phyloP scores from a whole-genome alignment of 2,329 filamentous ascomycete genomes.

The Lachnellula subtilissima region DNA sequence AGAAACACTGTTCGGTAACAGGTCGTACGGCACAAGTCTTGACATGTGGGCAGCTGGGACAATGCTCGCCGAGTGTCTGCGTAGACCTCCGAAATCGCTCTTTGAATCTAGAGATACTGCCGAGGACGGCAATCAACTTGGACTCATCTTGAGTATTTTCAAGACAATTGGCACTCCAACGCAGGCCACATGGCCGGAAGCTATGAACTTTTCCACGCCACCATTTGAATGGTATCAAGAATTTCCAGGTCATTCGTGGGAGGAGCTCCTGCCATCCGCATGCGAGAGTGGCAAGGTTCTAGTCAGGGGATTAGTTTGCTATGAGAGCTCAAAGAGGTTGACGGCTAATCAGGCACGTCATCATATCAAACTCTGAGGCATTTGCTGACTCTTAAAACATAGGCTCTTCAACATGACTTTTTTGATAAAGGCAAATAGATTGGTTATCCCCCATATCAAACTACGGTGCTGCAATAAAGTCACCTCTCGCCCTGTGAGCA shows the following conservation, averaged over 20 bases:
- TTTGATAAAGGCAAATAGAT: neutral
- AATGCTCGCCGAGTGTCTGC: slow-evolving; percentile 72
- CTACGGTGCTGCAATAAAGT: too few species aligned
- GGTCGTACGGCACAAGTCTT: slow-evolving; percentile 63
- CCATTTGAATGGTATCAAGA: slow-evolving; percentile 88
- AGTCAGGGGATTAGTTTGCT: slow-evolving; percentile 64
- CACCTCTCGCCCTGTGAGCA: too few species aligned
- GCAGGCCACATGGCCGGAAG: slow-evolving; percentile 77
- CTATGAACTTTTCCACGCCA: slow-evolving; percentile 58
- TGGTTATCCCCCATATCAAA: neutral
- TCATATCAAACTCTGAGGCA: neutral
- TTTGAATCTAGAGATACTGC: slow-evolving; percentile 71
- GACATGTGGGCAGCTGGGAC: slow-evolving; percentile 90
- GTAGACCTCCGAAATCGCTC: slow-evolving; percentile 52
- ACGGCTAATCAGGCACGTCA: slow-evolving; percentile 56
- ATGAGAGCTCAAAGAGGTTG: slow-evolving; percentile 62
- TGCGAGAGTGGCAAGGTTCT: slow-evolving; percentile 58
- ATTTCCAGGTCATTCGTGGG: slow-evolving; percentile 66
- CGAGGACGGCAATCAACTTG: slow-evolving; percentile 86
- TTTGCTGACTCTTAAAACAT: neutral
- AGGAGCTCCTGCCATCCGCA: slow-evolving; percentile 59
- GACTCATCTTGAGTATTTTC: slow-evolving; percentile 88
- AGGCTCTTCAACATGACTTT: slow-evolving; percentile 6
- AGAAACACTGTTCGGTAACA: slow-evolving; percentile 83
- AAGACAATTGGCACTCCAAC: slow-evolving; percentile 85